Conservation (phyloP, 495 filamentous ascomycete species). For the Usnea hakonensis region DNA sequence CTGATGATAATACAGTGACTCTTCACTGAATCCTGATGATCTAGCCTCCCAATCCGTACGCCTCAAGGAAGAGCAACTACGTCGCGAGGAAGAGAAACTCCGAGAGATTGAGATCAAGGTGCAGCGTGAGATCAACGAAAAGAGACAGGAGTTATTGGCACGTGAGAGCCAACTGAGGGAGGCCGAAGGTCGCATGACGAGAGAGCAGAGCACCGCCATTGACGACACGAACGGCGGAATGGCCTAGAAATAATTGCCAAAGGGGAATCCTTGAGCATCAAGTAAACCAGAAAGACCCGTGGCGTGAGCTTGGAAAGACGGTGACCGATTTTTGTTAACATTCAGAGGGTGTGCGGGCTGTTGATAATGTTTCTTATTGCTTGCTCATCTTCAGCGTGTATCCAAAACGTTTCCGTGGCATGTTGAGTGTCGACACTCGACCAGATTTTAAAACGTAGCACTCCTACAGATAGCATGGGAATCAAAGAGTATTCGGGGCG, state of each 20-base stretch:
- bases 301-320: background rate
- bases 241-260: background rate
- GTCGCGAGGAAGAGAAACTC: slow-evolving; percentile 98
- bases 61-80: slow-evolving; percentile 97
- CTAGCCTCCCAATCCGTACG: slow-evolving; percentile 93
- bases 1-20: slow-evolving; percentile 43
- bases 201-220: slow-evolving; percentile 51
- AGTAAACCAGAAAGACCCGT: background rate
- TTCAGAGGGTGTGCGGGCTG: background rate
- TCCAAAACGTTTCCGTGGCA: background rate
- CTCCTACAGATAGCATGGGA: background rate
- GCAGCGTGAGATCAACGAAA: slow-evolving; percentile 98
- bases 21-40: slow-evolving; percentile 95
- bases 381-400: slow-evolving; percentile 14
- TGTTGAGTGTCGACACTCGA: too few relatives aligned
- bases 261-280: too few relatives aligned
- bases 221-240: slow-evolving; percentile 43
- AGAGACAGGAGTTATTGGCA: slow-evolving; percentile 94
- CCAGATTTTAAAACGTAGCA: slow-evolving; percentile 2
- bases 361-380: slow-evolving; percentile 10
- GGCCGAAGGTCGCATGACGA: slow-evolving; percentile 75
- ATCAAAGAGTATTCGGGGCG: too few relatives aligned
- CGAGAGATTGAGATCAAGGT: slow-evolving; percentile 99
- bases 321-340: background rate
- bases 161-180: slow-evolving; percentile 97